These are phyloP conservation scores for Amanita polypyramis DNA, from an alignment of 768 basidiomycete genomes.

Conservation along the genomic window DNA sequence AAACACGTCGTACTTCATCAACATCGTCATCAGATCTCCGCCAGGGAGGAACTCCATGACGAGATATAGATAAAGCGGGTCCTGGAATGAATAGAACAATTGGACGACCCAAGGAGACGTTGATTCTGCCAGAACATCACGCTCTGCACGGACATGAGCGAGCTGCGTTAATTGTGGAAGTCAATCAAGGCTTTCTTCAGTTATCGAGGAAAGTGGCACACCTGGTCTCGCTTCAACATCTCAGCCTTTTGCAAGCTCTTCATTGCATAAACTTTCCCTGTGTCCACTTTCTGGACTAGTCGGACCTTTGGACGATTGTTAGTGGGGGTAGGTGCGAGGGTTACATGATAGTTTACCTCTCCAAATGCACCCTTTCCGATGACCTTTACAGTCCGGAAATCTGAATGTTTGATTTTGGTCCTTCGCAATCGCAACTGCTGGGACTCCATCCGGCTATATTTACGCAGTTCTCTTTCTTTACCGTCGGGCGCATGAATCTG, in stretches of 20 bases:
- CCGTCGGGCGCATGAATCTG: constrained; percentile 70
- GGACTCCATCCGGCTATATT: constrained; percentile 78
- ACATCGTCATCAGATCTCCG: constrained; percentile 99
- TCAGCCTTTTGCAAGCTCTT: constrained; percentile 97
- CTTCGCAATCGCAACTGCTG: constrained; percentile 86
- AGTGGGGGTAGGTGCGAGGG: background rate
- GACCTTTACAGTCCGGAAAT: constrained; percentile 96
- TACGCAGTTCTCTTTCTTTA: constrained; percentile 81
- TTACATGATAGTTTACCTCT: constrained; percentile 46
- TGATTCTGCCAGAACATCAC: constrained; percentile 92
- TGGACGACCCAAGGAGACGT: constrained; percentile 98
- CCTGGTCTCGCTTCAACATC: constrained; percentile 99
- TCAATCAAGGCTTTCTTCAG: background rate
- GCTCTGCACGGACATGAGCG: constrained; percentile 94
- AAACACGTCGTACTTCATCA: constrained; percentile 99
- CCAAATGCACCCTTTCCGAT: constrained; percentile 99
- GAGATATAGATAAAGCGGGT: constrained; percentile 89
- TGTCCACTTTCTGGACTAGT: constrained; percentile 93
- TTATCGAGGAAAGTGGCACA: constrained; percentile 15
- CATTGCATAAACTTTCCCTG: constrained; percentile 98
- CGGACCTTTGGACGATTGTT: constrained; percentile 49
- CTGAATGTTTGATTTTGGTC: constrained; percentile 85
- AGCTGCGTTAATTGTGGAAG: constrained; percentile 38
- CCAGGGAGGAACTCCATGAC: constrained; percentile 86
- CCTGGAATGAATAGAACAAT: constrained; percentile 97